A percentile compares a stretch with the other conserved stretches of the same genome.
Evolutionary conservation across 495 filamentous ascomycete species (phyloP).

Genomic region (Apodospora peruviana): DNA sequence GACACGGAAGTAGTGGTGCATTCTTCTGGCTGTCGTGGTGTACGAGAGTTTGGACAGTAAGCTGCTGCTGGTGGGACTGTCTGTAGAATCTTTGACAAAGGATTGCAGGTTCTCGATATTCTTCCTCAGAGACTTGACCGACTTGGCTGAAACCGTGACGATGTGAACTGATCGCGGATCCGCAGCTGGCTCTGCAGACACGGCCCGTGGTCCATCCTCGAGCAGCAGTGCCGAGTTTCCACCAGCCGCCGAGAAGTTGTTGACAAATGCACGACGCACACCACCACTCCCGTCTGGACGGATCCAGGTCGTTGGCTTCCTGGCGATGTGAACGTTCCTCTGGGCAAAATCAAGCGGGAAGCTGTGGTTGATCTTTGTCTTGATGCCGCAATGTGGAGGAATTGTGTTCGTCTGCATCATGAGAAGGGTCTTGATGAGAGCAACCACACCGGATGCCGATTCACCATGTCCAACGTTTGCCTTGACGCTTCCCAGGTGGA

Average conservation of each 20-base stretch:
- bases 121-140: conserved; percentile 38
- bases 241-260: conserved; percentile 60
- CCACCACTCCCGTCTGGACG: conserved; percentile 41
- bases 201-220: conserved; percentile 38
- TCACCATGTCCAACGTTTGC: conserved; percentile 84
- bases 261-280: conserved; percentile 46
- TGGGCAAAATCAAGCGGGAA: conserved; percentile 66
- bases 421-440: conserved; percentile 71
- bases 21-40: not conserved
- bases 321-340: conserved; percentile 60
- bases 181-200: conserved; percentile 1
- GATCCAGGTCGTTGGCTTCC: conserved; percentile 52
- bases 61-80: not conserved
- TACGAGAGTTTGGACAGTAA: conserved; percentile 26
- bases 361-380: conserved; percentile 65
- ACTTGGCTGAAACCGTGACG: conserved; percentile 50
- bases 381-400: conserved; percentile 75
- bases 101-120: conserved; percentile 35
- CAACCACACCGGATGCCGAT: conserved; percentile 70
- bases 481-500: conserved; percentile 76
- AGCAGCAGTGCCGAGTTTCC: conserved; percentile 58
- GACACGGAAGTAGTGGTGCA: not conserved
- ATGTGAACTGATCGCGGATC: conserved; percentile 43
- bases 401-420: conserved; percentile 79
- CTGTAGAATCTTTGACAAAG: conserved; percentile 30